phyloP scores from a whole-genome alignment of 2,329 filamentous ascomycete genomes.

The Xylaria sp. region DNA sequence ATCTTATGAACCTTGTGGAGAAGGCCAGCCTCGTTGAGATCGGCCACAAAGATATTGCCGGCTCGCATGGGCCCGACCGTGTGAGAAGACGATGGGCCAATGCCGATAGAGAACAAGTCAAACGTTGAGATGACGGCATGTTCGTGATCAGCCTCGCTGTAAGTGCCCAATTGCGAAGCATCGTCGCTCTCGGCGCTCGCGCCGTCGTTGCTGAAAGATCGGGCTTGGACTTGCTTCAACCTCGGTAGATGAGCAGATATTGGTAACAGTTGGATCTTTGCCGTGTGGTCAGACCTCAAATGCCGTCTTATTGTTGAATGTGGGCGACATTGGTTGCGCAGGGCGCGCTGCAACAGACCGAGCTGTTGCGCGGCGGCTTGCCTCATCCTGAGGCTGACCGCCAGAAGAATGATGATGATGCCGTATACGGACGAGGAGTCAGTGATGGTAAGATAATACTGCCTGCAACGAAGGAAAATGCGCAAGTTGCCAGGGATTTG shows the following conservation, averaged over 20 bases:
- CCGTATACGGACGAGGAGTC: not conserved
- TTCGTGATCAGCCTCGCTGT: slow-evolving; percentile 62
- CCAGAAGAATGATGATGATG: slow-evolving; percentile 6
- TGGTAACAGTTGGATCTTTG: not conserved
- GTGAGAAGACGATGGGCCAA: slow-evolving; percentile 63
- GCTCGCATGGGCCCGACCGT: slow-evolving; percentile 64
- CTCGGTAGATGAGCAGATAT: slow-evolving; percentile 8
- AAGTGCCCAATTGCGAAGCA: slow-evolving; percentile 54
- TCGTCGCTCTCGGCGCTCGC: slow-evolving; percentile 43
- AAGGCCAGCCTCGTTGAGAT: slow-evolving; percentile 59
- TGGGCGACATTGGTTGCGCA: slow-evolving; percentile 30
- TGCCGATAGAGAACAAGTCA: slow-evolving; percentile 64
- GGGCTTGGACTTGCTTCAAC: slow-evolving; percentile 36
- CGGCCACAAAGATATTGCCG: slow-evolving; percentile 62
- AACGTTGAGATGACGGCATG: slow-evolving; percentile 65
- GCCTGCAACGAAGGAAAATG: not conserved
- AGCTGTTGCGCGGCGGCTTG: slow-evolving; percentile 43
- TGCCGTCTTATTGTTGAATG: slow-evolving; percentile 35
- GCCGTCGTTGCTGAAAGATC: slow-evolving; percentile 40
- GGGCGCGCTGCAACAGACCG: slow-evolving; percentile 39
- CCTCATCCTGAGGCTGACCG: slow-evolving; percentile 42
- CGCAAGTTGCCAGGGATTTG: too few species aligned
- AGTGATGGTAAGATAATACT: not conserved
- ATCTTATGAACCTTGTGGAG: slow-evolving; percentile 60
- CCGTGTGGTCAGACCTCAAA: not conserved